These are phyloP conservation scores for Boeremia exigua DNA, from an alignment of 2,329 filamentous ascomycete genomes.

Conservation along the genomic window DNA sequence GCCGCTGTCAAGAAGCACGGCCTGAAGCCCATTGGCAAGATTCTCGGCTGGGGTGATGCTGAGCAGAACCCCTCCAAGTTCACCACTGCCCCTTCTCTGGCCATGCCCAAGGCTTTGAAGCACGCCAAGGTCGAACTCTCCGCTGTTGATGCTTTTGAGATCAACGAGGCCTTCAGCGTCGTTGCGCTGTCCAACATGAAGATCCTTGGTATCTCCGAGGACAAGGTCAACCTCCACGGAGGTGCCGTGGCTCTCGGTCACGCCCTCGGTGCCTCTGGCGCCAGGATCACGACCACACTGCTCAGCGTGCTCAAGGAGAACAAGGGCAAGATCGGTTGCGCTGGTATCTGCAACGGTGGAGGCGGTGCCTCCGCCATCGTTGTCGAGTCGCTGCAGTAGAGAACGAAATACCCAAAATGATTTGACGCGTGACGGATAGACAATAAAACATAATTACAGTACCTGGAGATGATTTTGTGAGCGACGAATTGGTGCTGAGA, in stretches of 20 bases:
- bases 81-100: slow-evolving; percentile 90
- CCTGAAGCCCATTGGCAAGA: slow-evolving; percentile 92
- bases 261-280: slow-evolving; percentile 90
- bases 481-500: neutral
- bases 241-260: slow-evolving; percentile 96
- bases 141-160: slow-evolving; percentile 91
- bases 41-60: slow-evolving; percentile 95
- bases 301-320: slow-evolving; percentile 88
- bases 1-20: slow-evolving; percentile 90
- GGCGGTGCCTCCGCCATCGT: slow-evolving; percentile 94
- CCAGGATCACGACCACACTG: slow-evolving; percentile 89
- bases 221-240: slow-evolving; percentile 94
- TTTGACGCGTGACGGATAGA: slow-evolving; percentile 15
- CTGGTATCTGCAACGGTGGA: slow-evolving; percentile 97
- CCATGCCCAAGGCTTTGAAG: slow-evolving; percentile 96
- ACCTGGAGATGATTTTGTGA: neutral
- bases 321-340: slow-evolving; percentile 90
- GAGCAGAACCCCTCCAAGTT: slow-evolving; percentile 92
- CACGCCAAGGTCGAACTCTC: slow-evolving; percentile 83
- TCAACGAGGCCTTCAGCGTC: slow-evolving; percentile 99
- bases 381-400: slow-evolving; percentile 67
- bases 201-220: slow-evolving; percentile 76
- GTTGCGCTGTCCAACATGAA: slow-evolving; percentile 97
- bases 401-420: slow-evolving; percentile 18
- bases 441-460: slow-evolving; percentile 14